Percentiles rank a stretch among this genome's conserved stretches.
Conservation (phyloP, 108 stramenopile species). For the Aureococcus anophagefferens region DNA sequence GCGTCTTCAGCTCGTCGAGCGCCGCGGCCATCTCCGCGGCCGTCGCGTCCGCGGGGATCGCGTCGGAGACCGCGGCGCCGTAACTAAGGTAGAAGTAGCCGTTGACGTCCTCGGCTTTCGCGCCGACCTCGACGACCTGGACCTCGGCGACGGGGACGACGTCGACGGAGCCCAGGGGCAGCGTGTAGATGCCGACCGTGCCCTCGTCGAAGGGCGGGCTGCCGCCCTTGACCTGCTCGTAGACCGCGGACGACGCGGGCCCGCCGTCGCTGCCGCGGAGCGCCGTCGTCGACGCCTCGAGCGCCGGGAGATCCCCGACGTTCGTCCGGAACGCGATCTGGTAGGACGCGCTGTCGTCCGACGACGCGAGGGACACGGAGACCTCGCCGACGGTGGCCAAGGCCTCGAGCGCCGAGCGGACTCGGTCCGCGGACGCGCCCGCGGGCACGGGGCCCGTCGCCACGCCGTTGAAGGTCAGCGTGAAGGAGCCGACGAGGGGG, state of each 20-base stretch:
- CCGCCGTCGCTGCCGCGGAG: constrained; percentile 13
- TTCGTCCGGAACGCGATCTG: constrained; percentile 27
- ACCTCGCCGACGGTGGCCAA: constrained; percentile 25
- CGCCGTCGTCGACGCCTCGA: constrained; percentile 7
- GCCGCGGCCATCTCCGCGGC: constrained; percentile 24
- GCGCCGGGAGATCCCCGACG: constrained; percentile 25
- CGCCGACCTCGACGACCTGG: constrained; percentile 30
- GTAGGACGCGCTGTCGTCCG: constrained; percentile 20
- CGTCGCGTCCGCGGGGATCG: constrained; percentile 23
- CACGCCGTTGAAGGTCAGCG: constrained; percentile 15
- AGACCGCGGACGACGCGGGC: constrained; percentile 2
- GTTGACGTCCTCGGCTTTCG: constrained; percentile 35
- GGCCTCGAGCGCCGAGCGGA: constrained; percentile 19
- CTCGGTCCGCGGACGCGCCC: constrained; percentile 11
- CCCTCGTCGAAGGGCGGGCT: constrained; percentile 29
- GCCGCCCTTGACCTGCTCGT: constrained; percentile 6
- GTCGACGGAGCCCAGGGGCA: constrained; percentile 23
- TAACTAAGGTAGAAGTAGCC: constrained; percentile 34
- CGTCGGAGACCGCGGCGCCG: constrained; percentile 27
- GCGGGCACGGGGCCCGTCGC: constrained; percentile 23
- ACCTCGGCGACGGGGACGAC: constrained; percentile 24
- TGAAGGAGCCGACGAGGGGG: constrained; percentile 26
- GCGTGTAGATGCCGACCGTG: constrained; percentile 21
- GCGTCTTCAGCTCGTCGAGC: constrained; percentile 23
- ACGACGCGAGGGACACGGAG: constrained; percentile 5